Percentiles rank a stretch among this genome's conserved stretches.
Evolutionary conservation across 225 moss, liverwort and hornwort species (phyloP).

Genomic region (Rhytidiadelphus loreus): DNA sequence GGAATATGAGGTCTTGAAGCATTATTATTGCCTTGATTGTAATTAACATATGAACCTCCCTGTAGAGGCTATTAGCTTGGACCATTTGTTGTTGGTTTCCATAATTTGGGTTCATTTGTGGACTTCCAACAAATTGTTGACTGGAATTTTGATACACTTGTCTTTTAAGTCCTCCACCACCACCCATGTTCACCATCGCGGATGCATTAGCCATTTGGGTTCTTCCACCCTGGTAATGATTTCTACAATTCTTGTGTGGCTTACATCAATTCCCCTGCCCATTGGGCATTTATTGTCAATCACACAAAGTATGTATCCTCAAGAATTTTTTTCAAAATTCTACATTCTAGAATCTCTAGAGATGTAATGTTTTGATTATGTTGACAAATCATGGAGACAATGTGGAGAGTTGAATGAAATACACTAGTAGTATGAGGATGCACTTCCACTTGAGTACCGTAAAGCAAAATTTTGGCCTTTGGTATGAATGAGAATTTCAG

Average conservation of each 20-base stretch:
- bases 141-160: neutral
- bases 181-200: neutral
- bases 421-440: neutral
- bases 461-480: neutral
- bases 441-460: neutral
- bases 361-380: neutral
- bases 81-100: neutral
- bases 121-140: neutral
- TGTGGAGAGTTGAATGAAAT: neutral
- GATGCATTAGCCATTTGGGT: neutral
- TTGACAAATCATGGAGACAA: no score
- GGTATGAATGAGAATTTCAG: neutral
- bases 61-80: neutral
- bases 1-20: no score
- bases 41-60: neutral
- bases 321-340: neutral
- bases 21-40: neutral
- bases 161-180: neutral
- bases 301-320: no score
- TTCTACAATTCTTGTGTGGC: neutral
- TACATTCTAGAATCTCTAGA: neutral
- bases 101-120: neutral
- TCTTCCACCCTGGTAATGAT: neutral
- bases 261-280: neutral
- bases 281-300: neutral